Percentiles rank a stretch among this genome's conserved stretches.
Evolutionary conservation across 345 rosid species (phyloP).

Genomic region (Pistacia integerrima): DNA sequence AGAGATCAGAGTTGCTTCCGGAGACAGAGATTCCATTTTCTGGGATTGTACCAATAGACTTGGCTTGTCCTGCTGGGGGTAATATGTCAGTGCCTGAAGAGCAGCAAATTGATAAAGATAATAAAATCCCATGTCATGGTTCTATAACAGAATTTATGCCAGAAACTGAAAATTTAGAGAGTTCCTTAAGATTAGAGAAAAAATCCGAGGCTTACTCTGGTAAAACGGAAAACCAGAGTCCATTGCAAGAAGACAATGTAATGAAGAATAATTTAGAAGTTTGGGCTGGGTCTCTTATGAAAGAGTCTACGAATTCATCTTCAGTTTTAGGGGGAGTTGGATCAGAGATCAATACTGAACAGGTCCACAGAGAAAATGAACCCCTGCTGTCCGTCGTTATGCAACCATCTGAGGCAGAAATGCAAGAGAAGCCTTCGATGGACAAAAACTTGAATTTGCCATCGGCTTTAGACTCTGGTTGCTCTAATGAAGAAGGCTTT

Average conservation of each 20-base stretch:
- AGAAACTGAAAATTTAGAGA: constrained; percentile 21
- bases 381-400: constrained; percentile 24
- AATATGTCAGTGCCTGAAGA: constrained; percentile 26
- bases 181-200: constrained; percentile 16
- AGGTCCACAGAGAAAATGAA: constrained; percentile 30
- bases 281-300: constrained; percentile 6
- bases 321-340: constrained; percentile 17
- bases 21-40: constrained; percentile 36
- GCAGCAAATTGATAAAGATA: constrained; percentile 27
- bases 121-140: constrained; percentile 17
- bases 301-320: constrained; percentile 20
- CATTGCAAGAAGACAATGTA: constrained; percentile 10
- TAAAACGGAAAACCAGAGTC: constrained; percentile 17
- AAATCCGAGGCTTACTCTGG: constrained; percentile 15
- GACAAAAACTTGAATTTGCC: constrained; percentile 10
- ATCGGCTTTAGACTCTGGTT: constrained; percentile 11
- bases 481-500: neutral
- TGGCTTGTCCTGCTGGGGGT: constrained; percentile 17
- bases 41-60: constrained; percentile 17
- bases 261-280: neutral
- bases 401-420: constrained; percentile 29
- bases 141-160: constrained; percentile 21
- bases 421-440: constrained; percentile 20
- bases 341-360: constrained; percentile 12
- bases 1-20: constrained; percentile 30